Evolutionary conservation across 768 basidiomycete species (phyloP).

Genomic region (Scleroderma bovista): DNA sequence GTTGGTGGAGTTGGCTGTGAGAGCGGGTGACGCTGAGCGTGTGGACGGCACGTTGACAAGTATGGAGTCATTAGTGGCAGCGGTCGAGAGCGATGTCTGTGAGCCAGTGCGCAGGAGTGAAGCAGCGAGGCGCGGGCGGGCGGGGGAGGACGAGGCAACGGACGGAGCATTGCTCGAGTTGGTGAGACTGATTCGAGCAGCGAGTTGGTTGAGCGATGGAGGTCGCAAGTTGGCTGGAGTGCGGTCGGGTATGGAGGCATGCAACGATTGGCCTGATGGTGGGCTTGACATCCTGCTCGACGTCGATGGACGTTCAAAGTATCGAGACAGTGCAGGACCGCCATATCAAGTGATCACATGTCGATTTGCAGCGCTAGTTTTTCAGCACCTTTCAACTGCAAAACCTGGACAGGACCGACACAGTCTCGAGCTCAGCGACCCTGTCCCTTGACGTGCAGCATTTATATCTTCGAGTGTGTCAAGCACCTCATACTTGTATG

Average conservation of each 20-base stretch:
- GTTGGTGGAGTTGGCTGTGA: constrained; percentile 42
- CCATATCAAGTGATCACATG: background rate
- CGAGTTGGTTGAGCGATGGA: constrained; percentile 78
- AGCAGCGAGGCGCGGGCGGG: constrained; percentile 69
- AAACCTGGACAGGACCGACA: too few species aligned
- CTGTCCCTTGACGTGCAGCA: too few species aligned
- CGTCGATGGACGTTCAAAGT: constrained; percentile 11
- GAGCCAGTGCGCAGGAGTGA: constrained; percentile 61
- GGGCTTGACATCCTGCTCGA: constrained; percentile 26
- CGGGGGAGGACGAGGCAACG: constrained; percentile 23
- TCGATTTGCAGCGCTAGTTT: too few species aligned
- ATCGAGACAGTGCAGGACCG: constrained; percentile 1
- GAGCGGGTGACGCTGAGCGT: constrained; percentile 59
- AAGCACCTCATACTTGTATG: too few species aligned
- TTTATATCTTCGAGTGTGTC: too few species aligned
- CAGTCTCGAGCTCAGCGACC: too few species aligned
- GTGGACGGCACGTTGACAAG: constrained; percentile 64
- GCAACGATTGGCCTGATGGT: constrained; percentile 20
- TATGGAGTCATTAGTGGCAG: constrained; percentile 50
- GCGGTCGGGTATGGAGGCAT: constrained; percentile 29
- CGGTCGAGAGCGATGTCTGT: constrained; percentile 47
- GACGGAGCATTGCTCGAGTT: constrained; percentile 16
- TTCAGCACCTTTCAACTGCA: too few species aligned
- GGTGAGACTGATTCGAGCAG: constrained; percentile 63
- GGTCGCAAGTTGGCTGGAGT: constrained; percentile 37